A percentile compares a stretch with the other conserved stretches of the same genome.
Evolutionary conservation across 2,329 filamentous ascomycete species (phyloP).

Genomic region (Dichotomopilus funicola): DNA sequence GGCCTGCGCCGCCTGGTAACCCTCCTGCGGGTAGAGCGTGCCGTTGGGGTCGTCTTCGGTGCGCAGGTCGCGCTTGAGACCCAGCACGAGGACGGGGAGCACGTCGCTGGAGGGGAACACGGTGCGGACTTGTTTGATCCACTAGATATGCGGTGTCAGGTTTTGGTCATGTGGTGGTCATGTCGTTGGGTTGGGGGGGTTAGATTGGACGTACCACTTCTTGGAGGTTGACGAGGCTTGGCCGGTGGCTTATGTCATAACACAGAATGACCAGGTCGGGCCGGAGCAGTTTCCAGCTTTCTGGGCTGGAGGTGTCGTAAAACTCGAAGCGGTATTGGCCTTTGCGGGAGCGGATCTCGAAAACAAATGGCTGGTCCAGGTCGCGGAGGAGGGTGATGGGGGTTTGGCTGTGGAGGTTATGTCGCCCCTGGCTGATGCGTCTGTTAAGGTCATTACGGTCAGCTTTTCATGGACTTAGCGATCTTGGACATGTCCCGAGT

Average conservation of each 20-base stretch:
- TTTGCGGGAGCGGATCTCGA: constrained; percentile 45
- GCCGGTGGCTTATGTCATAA: constrained; percentile 54
- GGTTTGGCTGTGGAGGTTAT: constrained; percentile 25
- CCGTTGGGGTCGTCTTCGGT: constrained; percentile 54
- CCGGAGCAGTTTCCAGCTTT: constrained; percentile 51
- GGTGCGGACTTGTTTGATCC: constrained; percentile 48
- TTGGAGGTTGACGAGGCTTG: constrained; percentile 53
- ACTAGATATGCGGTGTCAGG: constrained; percentile 35
- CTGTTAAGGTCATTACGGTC: constrained; percentile 29
- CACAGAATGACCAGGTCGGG: constrained; percentile 55
- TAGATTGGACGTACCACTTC: constrained; percentile 39
- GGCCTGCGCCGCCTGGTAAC: constrained; percentile 48
- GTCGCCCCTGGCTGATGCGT: constrained; percentile 43
- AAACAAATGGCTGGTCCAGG: constrained; percentile 54
- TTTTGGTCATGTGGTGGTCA: background rate
- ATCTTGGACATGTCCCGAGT: constrained; percentile 6
- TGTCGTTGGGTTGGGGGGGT: background rate
- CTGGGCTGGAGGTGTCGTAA: constrained; percentile 52
- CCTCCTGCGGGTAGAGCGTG: constrained; percentile 56
- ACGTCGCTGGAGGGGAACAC: constrained; percentile 41
- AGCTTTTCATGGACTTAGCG: background rate
- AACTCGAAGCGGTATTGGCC: constrained; percentile 50
- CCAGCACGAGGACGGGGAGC: constrained; percentile 51
- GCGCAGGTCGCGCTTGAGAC: constrained; percentile 54
- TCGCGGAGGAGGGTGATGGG: constrained; percentile 48